Evolutionary conservation across 305 asterid species (phyloP), one percentile per base, ranked within the genome.

Genomic region (Fraxinus dipetala): DNA sequence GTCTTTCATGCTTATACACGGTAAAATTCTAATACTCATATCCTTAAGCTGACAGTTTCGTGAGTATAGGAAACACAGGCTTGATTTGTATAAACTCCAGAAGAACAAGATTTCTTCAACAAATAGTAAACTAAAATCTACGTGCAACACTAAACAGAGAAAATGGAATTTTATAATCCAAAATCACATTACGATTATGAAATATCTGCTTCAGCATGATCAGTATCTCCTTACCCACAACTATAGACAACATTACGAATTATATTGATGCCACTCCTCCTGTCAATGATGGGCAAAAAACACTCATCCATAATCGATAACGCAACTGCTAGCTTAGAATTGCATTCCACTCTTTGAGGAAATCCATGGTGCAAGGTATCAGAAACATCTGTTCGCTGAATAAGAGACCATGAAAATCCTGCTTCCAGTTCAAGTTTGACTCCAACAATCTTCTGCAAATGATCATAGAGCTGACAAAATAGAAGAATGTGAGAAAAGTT

Each of bases 391-490:
- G 91, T 75, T 78, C 96, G 87, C 82, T 93, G 96, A 85, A 91
- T 88, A 78, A 91, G 85, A 75, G 95, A 90, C 95, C 95, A 91
- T 28, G 95, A 89, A 81, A 84, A 87, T 82, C 93, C 95, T 7
- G 90, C 88, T 63, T 89, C 93, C 86, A 90, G 5, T 84, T 91
- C 95, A 75, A 87, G 94, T 85, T 91, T 95, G 82, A 92, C 86
- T 81, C 99, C 99, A 87, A 93, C 85, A 82, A 92, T 90, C 89
- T 91, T 96, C 89, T 91, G 96, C 43, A 96, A 84, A 83, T 87
- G 93, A 85, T 91, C 96, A 86, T 91, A 83, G 30, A 93, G 85
- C 99, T 96, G 93, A 59, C 87, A 75, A 85, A 86, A 77, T 76
- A 85, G 82, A 82, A 79, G 56, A 75, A 40, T 22, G 73, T 45